Base-by-base conservation (phyloP, 345 rosid genomes). In the sweet orange (Citrus sinensis) region DNA sequence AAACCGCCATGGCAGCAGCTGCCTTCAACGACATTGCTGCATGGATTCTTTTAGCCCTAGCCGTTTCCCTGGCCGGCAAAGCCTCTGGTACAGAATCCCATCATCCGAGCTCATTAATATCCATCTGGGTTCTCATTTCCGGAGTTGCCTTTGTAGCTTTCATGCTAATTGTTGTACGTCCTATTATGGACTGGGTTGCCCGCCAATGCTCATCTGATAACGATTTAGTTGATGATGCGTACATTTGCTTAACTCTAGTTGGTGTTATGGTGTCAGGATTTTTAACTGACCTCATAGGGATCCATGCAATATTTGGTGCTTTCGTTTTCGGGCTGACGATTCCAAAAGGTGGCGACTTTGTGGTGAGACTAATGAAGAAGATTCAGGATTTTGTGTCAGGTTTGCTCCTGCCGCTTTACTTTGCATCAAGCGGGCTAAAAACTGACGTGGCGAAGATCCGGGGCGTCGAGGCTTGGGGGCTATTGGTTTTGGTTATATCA, bases 1-100 rank as follows among this genome's bases (percentile, higher is more conserved):
- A 91, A 79, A 88, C 88, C 1, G 99, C 98, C 54, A 93, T 93
- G 95, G 92, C 98, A 4, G 94, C 99, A 1, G 98, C 98, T 20
- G 97, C 98, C 32, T 89, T 95, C 80, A 95, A 95, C 79, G 98
- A 95, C 70, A 87, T 95, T 0, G 93, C 92, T 5, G 98, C 98
- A 0, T 95, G 98, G 98, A 89, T 95, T 59, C 80, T 93, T 30
- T 84, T 93, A 0, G 98, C 98, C 9, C 76, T 92, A 0, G 98
- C 97, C 32, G 90, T 94, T 2, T 97, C 97, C n/a, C 83, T 94
- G 0, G 92, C 97, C 0, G 97, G 92, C 0, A 60, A 85, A 29
- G 94, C 87, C 37, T 59, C 39, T 29, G 88, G 83, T 1, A 91
- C 80, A 1, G 54, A 65, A 37, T 87, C 16, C 51, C 17, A 13